These are phyloP conservation scores for Euclidium syriacum DNA, from an alignment of 345 rosid species.

Conservation along the genomic window DNA sequence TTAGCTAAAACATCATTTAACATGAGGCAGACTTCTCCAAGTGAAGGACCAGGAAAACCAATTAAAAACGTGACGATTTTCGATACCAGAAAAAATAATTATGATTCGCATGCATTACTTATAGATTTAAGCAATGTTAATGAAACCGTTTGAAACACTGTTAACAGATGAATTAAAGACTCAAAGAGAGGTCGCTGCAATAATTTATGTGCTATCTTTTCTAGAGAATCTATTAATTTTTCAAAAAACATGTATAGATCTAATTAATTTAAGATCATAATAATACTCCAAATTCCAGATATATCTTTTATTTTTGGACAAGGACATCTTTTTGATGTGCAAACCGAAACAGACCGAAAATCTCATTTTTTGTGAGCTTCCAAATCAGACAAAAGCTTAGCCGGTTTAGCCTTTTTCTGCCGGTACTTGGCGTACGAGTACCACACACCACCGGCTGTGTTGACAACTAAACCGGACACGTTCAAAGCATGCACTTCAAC, in stretches of 20 bases:
- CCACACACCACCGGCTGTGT: conserved; percentile 95
- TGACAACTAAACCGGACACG: conserved; percentile 74
- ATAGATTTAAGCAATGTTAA: neutral
- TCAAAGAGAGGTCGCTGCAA: neutral
- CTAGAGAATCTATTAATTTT: neutral
- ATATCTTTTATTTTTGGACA: neutral
- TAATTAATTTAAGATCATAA: neutral
- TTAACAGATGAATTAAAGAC: neutral
- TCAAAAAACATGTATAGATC: neutral
- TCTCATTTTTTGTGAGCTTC: conserved; percentile 62
- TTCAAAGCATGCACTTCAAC: conserved; percentile 85
- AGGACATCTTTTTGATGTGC: neutral
- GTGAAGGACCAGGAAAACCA: too few species aligned
- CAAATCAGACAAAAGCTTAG: conserved; percentile 44
- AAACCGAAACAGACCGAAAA: neutral
- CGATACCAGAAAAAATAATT: neutral
- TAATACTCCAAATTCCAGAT: neutral
- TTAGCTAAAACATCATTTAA: too few species aligned
- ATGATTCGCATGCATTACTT: neutral
- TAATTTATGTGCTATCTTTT: neutral
- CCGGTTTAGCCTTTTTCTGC: conserved; percentile 63
- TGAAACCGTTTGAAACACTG: neutral
- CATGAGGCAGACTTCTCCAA: too few species aligned
- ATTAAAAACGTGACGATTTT: too few species aligned
- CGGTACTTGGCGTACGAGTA: conserved; percentile 79